Evolutionary conservation across 768 basidiomycete species (phyloP).

Genomic region (Leucocoprinus sp.): DNA sequence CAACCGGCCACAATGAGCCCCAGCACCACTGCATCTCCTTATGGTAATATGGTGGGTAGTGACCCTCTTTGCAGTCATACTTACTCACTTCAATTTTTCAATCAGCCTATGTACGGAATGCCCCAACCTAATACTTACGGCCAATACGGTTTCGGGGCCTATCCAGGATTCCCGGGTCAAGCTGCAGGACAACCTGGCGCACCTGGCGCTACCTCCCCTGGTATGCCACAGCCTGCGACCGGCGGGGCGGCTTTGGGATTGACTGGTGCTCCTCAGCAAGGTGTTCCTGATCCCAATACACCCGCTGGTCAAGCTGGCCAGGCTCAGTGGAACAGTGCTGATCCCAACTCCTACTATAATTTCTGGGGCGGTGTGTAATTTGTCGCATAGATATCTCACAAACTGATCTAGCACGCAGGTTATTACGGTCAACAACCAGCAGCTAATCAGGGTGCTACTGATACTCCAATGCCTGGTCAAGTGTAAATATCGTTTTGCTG

Average conservation of each 20-base stretch:
- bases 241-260: constrained; percentile 48
- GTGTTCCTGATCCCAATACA: constrained; percentile 45
- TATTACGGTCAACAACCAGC: constrained; percentile 75
- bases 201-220: constrained; percentile 43
- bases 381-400: neutral
- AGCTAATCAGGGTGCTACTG: constrained; percentile 44
- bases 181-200: constrained; percentile 40
- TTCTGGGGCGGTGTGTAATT: constrained; percentile 71
- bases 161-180: constrained; percentile 62
- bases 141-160: constrained; percentile 71
- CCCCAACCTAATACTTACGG: constrained; percentile 76
- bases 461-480: constrained; percentile 46
- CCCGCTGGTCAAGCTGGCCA: constrained; percentile 53
- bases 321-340: constrained; percentile 70
- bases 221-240: constrained; percentile 51
- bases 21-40: constrained; percentile 52
- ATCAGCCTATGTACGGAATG: constrained; percentile 84
- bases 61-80: neutral
- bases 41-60: constrained; percentile 68
- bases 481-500: constrained; percentile 21
- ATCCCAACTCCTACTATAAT: constrained; percentile 71
- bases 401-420: constrained; percentile 33
- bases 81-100: constrained; percentile 10
- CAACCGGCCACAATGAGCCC: constrained; percentile 50
- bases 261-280: constrained; percentile 47